Conservation (phyloP, 1,284 basidiomycete genomes). For the Moesziomyces globuligerus region DNA sequence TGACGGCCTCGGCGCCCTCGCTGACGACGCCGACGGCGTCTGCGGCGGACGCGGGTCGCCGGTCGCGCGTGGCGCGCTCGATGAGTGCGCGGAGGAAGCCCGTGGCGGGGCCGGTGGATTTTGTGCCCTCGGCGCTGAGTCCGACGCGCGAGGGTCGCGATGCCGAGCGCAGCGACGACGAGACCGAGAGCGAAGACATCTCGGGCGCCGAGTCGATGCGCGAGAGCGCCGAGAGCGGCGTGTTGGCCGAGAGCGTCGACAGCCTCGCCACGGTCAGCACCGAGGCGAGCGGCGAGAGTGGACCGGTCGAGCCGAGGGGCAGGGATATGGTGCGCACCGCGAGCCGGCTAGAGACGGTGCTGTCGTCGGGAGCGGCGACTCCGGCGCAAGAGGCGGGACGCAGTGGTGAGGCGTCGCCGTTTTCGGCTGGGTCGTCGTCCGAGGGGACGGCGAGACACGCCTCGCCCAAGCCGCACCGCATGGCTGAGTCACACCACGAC, state of each 20-base stretch:
- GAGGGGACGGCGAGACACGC: constrained; percentile 32
- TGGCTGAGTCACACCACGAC: constrained; percentile 32
- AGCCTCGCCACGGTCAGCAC: constrained; percentile 20
- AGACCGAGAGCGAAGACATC: constrained; percentile 13
- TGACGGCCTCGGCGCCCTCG: constrained; percentile 4
- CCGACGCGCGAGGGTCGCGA: constrained; percentile 31
- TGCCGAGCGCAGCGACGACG: constrained; percentile 9
- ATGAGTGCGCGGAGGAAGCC: constrained; percentile 20
- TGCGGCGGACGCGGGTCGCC: constrained; percentile 1
- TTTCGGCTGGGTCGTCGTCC: constrained; percentile 21
- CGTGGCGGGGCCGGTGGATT: constrained; percentile 6
- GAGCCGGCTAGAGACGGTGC: constrained; percentile 14
- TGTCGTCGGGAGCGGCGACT: constrained; percentile 7
- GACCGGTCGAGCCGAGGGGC: constrained; percentile 25
- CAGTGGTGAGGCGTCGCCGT: constrained; percentile 6
- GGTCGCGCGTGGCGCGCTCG: constrained; percentile 6
- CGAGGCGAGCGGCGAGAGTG: constrained; percentile 11
- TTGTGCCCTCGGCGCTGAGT: constrained; percentile 25
- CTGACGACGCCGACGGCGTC: not conserved
- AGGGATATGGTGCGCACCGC: constrained; percentile 47
- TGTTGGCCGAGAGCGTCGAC: constrained; percentile 32
- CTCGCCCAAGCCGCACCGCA: constrained; percentile 12
- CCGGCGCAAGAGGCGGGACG: not conserved
- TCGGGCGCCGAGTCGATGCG: constrained; percentile 8
- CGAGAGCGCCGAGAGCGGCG: constrained; percentile 24